These are phyloP conservation scores for Saccharomyces eubayanus DNA, from an alignment of 805 yeast genomes.

Conservation along the genomic window DNA sequence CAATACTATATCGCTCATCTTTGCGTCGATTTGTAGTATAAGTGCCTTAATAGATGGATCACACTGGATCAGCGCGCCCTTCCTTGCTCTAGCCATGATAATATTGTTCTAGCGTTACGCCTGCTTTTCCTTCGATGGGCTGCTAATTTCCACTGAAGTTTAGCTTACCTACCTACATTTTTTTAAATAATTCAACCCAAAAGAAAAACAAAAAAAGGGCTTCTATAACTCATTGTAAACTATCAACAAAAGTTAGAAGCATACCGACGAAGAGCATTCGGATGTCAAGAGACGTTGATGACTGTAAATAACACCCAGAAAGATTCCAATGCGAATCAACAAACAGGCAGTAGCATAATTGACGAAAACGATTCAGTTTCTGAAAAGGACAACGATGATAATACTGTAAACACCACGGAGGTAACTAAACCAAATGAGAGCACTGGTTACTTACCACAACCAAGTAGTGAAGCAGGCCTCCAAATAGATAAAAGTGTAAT, in stretches of 20 bases:
- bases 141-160: not conserved
- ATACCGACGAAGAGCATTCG: not conserved
- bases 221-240: not conserved
- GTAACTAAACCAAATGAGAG: not conserved
- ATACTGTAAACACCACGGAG: not conserved
- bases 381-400: not conserved
- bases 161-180: not conserved
- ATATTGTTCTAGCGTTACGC: not conserved
- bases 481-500: conserved; percentile 11
- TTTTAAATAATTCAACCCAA: not conserved
- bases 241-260: not conserved
- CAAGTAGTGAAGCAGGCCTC: not conserved
- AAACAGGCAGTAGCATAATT: not conserved
- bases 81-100: conserved; percentile 46
- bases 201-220: not conserved
- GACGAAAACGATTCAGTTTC: not conserved
- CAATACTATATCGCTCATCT: conserved; percentile 60
- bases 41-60: conserved; percentile 91
- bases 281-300: not conserved
- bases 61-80: conserved; percentile 51
- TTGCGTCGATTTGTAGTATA: conserved; percentile 72
- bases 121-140: not conserved
- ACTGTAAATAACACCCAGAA: not conserved
- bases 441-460: not conserved
- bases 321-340: not conserved